phyloP scores from a whole-genome alignment of 106 monocot species.

The Acanthochlamys bracteata region DNA sequence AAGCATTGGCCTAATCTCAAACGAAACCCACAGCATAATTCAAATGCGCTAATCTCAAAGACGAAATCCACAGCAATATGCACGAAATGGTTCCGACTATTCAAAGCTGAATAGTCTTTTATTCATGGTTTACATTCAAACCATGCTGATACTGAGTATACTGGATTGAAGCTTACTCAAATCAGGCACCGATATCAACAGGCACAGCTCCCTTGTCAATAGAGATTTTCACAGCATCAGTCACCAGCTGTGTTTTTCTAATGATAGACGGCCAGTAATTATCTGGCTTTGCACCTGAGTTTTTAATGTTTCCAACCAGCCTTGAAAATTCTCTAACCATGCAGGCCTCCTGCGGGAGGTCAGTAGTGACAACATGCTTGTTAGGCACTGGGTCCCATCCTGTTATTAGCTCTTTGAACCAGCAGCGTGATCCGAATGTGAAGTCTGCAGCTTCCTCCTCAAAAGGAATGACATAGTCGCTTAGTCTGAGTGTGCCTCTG shows the following conservation, averaged over 20 bases:
- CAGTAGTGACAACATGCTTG: constrained; percentile 40
- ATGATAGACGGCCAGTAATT: constrained; percentile 39
- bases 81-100: too few relatives aligned
- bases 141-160: too few relatives aligned
- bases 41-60: not conserved
- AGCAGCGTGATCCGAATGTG: constrained; percentile 18
- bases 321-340: constrained; percentile 76
- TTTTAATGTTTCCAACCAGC: constrained; percentile 35
- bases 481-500: constrained; percentile 41
- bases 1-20: too few relatives aligned
- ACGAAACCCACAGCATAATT: not conserved
- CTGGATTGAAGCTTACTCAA: not conserved
- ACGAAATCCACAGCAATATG: not conserved
- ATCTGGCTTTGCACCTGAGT: constrained; percentile 27
- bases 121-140: not conserved
- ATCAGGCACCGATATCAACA: constrained; percentile 21
- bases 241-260: constrained; percentile 54
- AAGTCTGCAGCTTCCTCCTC: constrained; percentile 41
- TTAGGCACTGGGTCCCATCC: constrained; percentile 41
- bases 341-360: constrained; percentile 62
- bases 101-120: not conserved
- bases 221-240: constrained; percentile 54
- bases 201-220: constrained; percentile 38
- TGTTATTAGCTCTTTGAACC: constrained; percentile 44
- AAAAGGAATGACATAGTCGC: constrained; percentile 58